Evolutionary conservation across 2,329 filamentous ascomycete genomes (phyloP).

Genomic region (Moelleriella libera): DNA sequence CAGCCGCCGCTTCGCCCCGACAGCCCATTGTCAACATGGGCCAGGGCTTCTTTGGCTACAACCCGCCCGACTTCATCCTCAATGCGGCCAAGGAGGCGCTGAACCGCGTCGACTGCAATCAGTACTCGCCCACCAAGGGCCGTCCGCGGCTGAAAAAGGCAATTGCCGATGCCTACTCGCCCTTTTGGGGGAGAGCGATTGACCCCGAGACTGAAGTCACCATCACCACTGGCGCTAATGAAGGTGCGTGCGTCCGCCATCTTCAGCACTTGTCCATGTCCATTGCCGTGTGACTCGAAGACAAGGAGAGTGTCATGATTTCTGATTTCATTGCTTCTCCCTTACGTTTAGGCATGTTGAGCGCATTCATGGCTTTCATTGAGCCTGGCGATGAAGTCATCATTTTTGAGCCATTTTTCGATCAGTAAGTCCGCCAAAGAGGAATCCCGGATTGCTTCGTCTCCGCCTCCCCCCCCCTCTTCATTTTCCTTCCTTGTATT

Average conservation of each 20-base stretch:
- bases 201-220: slow-evolving; percentile 88
- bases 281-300: too few species aligned
- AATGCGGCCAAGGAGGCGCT: slow-evolving; percentile 84
- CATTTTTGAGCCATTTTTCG: slow-evolving; percentile 96
- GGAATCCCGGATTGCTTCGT: neutral
- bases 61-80: slow-evolving; percentile 80
- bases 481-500: neutral
- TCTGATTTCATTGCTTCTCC: neutral
- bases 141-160: slow-evolving; percentile 85
- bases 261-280: neutral
- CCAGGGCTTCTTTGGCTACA: slow-evolving; percentile 75
- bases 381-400: slow-evolving; percentile 94
- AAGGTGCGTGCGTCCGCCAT: slow-evolving; percentile 25
- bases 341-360: slow-evolving; percentile 53
- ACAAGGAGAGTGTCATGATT: neutral
- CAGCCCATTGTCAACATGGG: slow-evolving; percentile 54
- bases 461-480: neutral
- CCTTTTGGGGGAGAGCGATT: slow-evolving; percentile 68
- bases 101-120: slow-evolving; percentile 89
- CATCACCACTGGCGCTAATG: slow-evolving; percentile 84
- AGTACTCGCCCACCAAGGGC: slow-evolving; percentile 94
- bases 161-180: slow-evolving; percentile 82
- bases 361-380: slow-evolving; percentile 95
- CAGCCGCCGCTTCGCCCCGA: slow-evolving; percentile 45
- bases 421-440: slow-evolving; percentile 45